phyloP scores from a whole-genome alignment of 371 early-diverging fungal species.

The Fennellomyces sp. region DNA sequence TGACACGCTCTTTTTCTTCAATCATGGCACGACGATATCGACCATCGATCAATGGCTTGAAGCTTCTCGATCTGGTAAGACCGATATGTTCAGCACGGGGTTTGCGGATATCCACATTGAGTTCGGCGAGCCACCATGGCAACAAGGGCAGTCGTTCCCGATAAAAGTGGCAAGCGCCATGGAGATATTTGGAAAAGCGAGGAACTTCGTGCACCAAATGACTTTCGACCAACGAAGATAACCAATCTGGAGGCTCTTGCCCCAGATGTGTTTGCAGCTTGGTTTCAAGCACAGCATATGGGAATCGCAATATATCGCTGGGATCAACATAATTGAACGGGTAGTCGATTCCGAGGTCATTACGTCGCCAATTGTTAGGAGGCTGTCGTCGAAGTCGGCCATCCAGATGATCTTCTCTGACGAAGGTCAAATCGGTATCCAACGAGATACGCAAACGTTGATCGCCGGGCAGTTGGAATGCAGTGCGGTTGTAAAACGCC shows the following conservation, averaged over 20 bases:
- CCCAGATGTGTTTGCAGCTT: slow-evolving; percentile 86
- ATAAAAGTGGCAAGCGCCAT: slow-evolving; percentile 67
- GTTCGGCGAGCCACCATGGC: slow-evolving; percentile 41
- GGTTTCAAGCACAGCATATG: slow-evolving; percentile 33
- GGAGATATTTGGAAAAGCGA: slow-evolving; percentile 97
- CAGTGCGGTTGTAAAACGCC: slow-evolving; percentile 93
- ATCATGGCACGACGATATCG: slow-evolving; percentile 36
- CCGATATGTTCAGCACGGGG: slow-evolving; percentile 30
- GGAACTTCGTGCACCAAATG: slow-evolving; percentile 96
- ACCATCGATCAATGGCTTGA: slow-evolving; percentile 42
- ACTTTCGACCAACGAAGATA: slow-evolving; percentile 81
- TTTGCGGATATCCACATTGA: slow-evolving; percentile 52
- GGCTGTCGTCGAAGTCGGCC: slow-evolving; percentile 52
- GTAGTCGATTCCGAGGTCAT: slow-evolving; percentile 83
- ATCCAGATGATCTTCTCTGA: slow-evolving; percentile 75
- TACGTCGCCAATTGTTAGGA: slow-evolving; percentile 88
- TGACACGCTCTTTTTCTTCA: slow-evolving; percentile 27
- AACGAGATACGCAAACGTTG: slow-evolving; percentile 92
- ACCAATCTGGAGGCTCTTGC: slow-evolving; percentile 92
- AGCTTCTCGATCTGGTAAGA: slow-evolving; percentile 27
- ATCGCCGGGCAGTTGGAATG: slow-evolving; percentile 95
- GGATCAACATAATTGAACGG: slow-evolving; percentile 88
- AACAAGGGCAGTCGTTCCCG: background rate
- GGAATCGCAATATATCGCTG: slow-evolving; percentile 32
- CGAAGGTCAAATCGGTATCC: slow-evolving; percentile 94